Evolutionary conservation across 1,284 basidiomycete genomes (phyloP), one percentile per base, ranked within the genome.

Genomic region (Leccinum subrobustum): DNA sequence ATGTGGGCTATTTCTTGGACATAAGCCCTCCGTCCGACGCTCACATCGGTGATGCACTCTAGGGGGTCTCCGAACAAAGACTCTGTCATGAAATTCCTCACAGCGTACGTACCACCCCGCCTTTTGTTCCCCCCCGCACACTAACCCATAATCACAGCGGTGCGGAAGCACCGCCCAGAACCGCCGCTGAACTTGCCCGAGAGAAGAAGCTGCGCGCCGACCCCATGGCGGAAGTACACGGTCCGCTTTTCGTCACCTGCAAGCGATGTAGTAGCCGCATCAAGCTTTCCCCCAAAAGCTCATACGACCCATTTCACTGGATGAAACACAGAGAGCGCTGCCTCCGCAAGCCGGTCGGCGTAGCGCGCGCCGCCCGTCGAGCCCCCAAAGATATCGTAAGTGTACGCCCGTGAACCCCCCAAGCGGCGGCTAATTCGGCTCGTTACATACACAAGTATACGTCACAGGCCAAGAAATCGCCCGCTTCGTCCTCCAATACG

Each of bases 241-340:
- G 76, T 39, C 82, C 84, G 2, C 76, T 81, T 31, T 76, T 77
- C 54, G 84, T 89, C 55, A 73, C 77, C 60, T 90, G 88, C 75
- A 77, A 74, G 60, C 78, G 79, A 47, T 91, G 88, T 70, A 76
- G 77, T 42, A 73, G 68, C 23, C 72, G 74, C 6, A 88, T 91
- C 74, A 88, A 88, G 72, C 81, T 91, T 20, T 90, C 88, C 3
- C 71, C 77, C 11, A 89, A 89, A 72, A 86, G 84, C 71, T 75
- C 76, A 20, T 91, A 81, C 66, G 88, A 91, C 67, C 78, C 79
- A 18, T 82, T 81, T 66, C 88, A 91, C 69, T 91, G 88, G 88
- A 69, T 75, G 50, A 85, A 81, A 65, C 87, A 89, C 67, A 79
- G 82, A 16, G 77, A 78, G 44, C 79, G 86, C 25, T 89, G 87